phyloP scores from a whole-genome alignment of 768 basidiomycete genomes.

The Macrocybe gigantea region DNA sequence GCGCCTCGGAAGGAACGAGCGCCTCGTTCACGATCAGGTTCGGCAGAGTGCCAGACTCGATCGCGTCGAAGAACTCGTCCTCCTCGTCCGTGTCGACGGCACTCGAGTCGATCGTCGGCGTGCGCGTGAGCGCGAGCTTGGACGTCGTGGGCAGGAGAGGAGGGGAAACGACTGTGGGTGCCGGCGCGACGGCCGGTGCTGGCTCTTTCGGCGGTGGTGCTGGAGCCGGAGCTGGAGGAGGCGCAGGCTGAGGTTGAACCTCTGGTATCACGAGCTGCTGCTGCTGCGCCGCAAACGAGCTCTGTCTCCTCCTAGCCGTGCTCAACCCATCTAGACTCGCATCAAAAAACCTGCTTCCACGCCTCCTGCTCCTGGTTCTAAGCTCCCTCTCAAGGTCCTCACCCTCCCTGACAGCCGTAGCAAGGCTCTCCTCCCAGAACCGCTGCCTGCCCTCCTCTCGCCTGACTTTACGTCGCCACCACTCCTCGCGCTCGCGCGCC shows the following conservation, averaged over 20 bases:
- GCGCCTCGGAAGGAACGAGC: conserved; percentile 38
- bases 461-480: conserved; percentile 61
- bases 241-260: background rate
- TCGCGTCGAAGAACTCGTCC: conserved; percentile 98
- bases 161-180: background rate
- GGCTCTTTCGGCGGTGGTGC: background rate
- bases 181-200: background rate
- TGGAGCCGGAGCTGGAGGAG: background rate
- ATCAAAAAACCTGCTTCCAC: conserved; percentile 55
- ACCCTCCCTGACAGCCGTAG: conserved; percentile 80
- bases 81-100: conserved; percentile 65
- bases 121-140: background rate
- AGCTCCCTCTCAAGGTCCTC: conserved; percentile 81
- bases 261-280: background rate
- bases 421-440: conserved; percentile 89
- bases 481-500: conserved; percentile 73
- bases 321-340: conserved; percentile 12
- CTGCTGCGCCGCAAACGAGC: conserved; percentile 6
- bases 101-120: conserved; percentile 13
- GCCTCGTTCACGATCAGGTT: conserved; percentile 66
- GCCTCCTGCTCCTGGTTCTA: conserved; percentile 47
- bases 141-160: background rate
- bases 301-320: conserved; percentile 15
- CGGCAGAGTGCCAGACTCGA: conserved; percentile 75
- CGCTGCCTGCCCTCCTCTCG: conserved; percentile 53